Percentiles rank a stretch among this genome's conserved stretches.
Evolutionary conservation across 75 land plant genomes (phyloP).

Genomic region (Cryptomeria japonica): DNA sequence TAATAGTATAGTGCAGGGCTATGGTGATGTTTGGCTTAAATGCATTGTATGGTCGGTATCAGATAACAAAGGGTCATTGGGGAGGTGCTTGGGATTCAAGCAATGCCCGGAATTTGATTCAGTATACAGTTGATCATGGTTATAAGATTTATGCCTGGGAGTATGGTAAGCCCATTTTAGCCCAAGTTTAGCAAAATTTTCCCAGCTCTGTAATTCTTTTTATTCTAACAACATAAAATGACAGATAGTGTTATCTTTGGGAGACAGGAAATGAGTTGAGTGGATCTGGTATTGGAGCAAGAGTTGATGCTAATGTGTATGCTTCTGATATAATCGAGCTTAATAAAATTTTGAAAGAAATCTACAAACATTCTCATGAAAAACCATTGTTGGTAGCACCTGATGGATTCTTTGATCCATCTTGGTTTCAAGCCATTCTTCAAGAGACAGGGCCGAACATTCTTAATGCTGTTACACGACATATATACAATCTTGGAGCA

Average conservation of each 20-base stretch:
- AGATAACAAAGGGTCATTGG: slow-evolving; percentile 14
- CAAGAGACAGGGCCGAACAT: slow-evolving; percentile 63
- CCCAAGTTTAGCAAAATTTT: not conserved
- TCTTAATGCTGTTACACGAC: slow-evolving; percentile 69
- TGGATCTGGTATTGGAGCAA: slow-evolving; percentile 78
- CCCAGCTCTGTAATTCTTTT: not conserved
- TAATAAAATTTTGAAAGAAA: slow-evolving; percentile 28
- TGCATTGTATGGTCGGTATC: slow-evolving; percentile 31
- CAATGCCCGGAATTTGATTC: slow-evolving; percentile 42
- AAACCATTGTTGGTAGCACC: slow-evolving; percentile 79
- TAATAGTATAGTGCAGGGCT: slow-evolving; percentile 26
- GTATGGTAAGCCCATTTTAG: slow-evolving; percentile 53
- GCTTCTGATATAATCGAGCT: slow-evolving; percentile 45
- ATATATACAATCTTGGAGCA: slow-evolving; percentile 91
- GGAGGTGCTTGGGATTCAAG: slow-evolving; percentile 39
- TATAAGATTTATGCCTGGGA: slow-evolving; percentile 81
- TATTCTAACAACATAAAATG: not conserved
- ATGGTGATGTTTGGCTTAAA: slow-evolving; percentile 44
- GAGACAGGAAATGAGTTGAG: slow-evolving; percentile 66
- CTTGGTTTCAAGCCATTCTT: slow-evolving; percentile 66
- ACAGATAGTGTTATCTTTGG: not conserved
- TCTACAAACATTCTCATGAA: slow-evolving; percentile 40
- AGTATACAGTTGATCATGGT: slow-evolving; percentile 44
- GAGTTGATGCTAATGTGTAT: slow-evolving; percentile 51
- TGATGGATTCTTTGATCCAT: slow-evolving; percentile 76